Conservation (phyloP, 2,329 filamentous ascomycete species). For the Chaetomiaceae sp. region DNA sequence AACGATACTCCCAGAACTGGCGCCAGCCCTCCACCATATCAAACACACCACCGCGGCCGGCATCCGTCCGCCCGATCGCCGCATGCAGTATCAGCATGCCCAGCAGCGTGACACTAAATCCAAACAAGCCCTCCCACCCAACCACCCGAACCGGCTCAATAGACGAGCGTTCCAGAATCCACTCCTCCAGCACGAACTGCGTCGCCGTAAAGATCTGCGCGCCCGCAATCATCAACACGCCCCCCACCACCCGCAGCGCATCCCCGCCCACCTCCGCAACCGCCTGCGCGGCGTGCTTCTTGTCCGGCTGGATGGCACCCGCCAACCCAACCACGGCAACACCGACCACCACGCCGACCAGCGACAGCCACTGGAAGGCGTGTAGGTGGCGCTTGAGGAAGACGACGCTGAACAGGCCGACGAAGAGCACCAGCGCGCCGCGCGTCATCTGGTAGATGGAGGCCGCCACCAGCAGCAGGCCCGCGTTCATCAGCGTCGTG, state of each 20-base stretch:
- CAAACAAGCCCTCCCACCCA: slow-evolving; percentile 93
- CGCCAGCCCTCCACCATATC: slow-evolving; percentile 81
- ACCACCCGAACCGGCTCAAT: slow-evolving; percentile 83
- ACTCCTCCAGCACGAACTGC: slow-evolving; percentile 94
- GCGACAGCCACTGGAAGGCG: slow-evolving; percentile 86
- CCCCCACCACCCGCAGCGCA: slow-evolving; percentile 65
- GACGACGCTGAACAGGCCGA: slow-evolving; percentile 88
- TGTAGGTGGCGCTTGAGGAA: slow-evolving; percentile 76
- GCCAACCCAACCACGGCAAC: slow-evolving; percentile 87
- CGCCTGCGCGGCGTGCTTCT: slow-evolving; percentile 41
- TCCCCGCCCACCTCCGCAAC: slow-evolving; percentile 35
- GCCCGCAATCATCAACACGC: slow-evolving; percentile 82
- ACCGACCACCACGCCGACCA: slow-evolving; percentile 79
- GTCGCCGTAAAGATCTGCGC: slow-evolving; percentile 96
- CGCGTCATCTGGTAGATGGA: slow-evolving; percentile 99
- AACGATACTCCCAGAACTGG: slow-evolving; percentile 66
- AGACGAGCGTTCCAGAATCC: slow-evolving; percentile 62
- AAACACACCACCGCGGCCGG: slow-evolving; percentile 76
- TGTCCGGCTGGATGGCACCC: slow-evolving; percentile 70
- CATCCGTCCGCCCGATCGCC: slow-evolving; percentile 65
- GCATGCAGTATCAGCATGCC: slow-evolving; percentile 78
- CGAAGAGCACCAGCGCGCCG: slow-evolving; percentile 89
- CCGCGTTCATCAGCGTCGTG: slow-evolving; percentile 96
- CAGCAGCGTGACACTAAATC: slow-evolving; percentile 70
- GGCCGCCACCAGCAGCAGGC: slow-evolving; percentile 85